Base-by-base conservation (phyloP, 2,329 filamentous ascomycete genomes). In the Fusarium pseudonygamai region DNA sequence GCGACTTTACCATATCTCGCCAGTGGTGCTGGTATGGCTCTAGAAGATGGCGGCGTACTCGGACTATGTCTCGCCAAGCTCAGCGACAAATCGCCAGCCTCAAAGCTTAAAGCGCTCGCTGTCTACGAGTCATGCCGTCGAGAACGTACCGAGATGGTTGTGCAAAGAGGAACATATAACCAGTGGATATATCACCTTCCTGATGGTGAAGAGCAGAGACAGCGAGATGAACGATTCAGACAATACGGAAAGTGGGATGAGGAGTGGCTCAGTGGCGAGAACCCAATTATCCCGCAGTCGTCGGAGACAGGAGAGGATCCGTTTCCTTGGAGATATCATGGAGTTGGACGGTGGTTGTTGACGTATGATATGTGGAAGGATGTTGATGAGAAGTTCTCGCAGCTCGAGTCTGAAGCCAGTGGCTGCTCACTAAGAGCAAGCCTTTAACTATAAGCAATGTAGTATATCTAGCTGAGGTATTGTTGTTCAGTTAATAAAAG, bases 101-200 rank as follows among this genome's bases (percentile, higher is more conserved):
- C 58, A 10, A 60, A 60, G 5, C 30, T 56, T 0, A 56, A 56
- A 3, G 58, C 47, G 5, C 24, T 60, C 0, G 36, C 36, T 8
- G 22, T 39, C 3, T 62, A 62, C 20, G 60, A 62, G 18, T 14
- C 50, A 12, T 62, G 50, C 4, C 32, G 60, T n/a, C 10, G 52
- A 46, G 50, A 45, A 6, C 60, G 91, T 8, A 92, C 90, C 0
- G 87, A 90, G 50, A 87, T 84, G 70, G 86, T 92, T 0, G 90
- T 92, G 0, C 81, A 86, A 16, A 80, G 89, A 5, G 90, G 90
- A 0, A 91, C 89, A n/a, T 78, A 85, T 18, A 88, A 92, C 70
- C 90, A 91, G 74, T 85, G 87, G 75, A 82, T 92, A 3, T 91
- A 91, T 60, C 90, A 92, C 70, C 79, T 92, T 5, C 84, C 86